Conservation (phyloP, 139 green algal species). For the Chlamydomonas applanata region DNA sequence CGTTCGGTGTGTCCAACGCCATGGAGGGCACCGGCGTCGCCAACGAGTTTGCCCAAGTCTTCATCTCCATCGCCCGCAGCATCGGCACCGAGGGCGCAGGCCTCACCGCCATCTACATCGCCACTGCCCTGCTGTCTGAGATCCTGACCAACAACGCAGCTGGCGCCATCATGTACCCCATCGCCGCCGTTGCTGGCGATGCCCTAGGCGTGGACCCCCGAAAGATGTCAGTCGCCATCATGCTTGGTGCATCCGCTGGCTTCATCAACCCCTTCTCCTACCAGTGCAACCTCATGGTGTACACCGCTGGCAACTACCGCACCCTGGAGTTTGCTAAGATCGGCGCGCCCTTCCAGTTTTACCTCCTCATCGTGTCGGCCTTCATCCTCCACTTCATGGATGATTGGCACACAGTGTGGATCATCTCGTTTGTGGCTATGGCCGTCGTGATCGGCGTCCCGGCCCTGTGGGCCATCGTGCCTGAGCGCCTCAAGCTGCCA, state of each 20-base stretch:
- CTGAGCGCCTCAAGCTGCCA: too few species aligned
- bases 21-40: slow-evolving; percentile 27
- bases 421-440: too few species aligned
- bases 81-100: slow-evolving; percentile 1
- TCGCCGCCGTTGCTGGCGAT: slow-evolving; percentile 36
- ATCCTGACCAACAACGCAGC: slow-evolving; percentile 68
- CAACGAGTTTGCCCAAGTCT: slow-evolving; percentile 18
- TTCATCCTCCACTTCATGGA: slow-evolving; percentile 5
- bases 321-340: slow-evolving; percentile 56
- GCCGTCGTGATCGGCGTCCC: too few species aligned
- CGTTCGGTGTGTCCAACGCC: slow-evolving; percentile 56
- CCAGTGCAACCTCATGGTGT: slow-evolving; percentile 78
- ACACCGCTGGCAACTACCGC: slow-evolving; percentile 59
- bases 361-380: slow-evolving; percentile 13
- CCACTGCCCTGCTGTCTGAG: slow-evolving; percentile 56
- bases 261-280: slow-evolving; percentile 66
- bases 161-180: slow-evolving; percentile 43
- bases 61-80: slow-evolving; percentile 23
- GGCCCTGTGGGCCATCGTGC: too few species aligned
- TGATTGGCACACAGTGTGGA: not conserved
- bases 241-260: slow-evolving; percentile 55
- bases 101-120: slow-evolving; percentile 53
- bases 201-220: slow-evolving; percentile 29
- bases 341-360: slow-evolving; percentile 46
- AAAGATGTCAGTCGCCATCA: slow-evolving; percentile 41